Evolutionary conservation across 495 filamentous ascomycete species (phyloP), one percentile per base, ranked within the genome.

Genomic region (Aspergillus baeticus): DNA sequence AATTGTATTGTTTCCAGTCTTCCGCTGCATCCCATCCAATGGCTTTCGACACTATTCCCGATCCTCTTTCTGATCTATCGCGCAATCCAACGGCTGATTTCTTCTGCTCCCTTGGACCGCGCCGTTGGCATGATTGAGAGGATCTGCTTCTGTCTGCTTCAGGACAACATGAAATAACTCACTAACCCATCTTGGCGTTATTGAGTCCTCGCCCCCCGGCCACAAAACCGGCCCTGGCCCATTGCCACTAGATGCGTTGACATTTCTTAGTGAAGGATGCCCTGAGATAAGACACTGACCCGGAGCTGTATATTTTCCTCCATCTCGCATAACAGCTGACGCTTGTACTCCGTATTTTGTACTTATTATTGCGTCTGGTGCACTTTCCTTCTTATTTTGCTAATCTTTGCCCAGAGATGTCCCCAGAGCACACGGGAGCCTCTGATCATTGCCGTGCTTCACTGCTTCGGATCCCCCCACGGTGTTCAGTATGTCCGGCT

Each of bases 241-340:
- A 43, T 38, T 46, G 52, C 47, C 46, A 57, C 60, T 66, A 63
- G n/a, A n/a, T n/a, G n/a, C n/a, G n/a, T n/a, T n/a, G n/a, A n/a
- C n/a, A n/a, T n/a, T n/a, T n/a, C n/a, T n/a, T n/a, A n/a, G 56
- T 59, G 59, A 59, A 59, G 45, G 50, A 29, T 54, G 60, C 45
- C 45, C 52, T 54, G 37, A 66, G 72, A 75, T 75, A 75, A 75
- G 70, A 67, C 54, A 54, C 7, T 13, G 4, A 36, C 1, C 14
- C 46, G 15, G 31, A 3, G 22, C 36, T 55, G n/a, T 21, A n/a
- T 37, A 45, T 54, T 54, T 45, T 15, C 51, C 35, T 29, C 47
- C 33, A 22, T 38, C 31, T 18, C 23, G 5, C 23, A 22, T 42
- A 51, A 38, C 38, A 37, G n/a, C 53, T 21, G 15, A 44, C 17